A percentile compares a stretch with the other conserved stretches of the same genome.
phyloP scores from a whole-genome alignment of 352 stramenopile species.

The Pythium dissotocum region DNA sequence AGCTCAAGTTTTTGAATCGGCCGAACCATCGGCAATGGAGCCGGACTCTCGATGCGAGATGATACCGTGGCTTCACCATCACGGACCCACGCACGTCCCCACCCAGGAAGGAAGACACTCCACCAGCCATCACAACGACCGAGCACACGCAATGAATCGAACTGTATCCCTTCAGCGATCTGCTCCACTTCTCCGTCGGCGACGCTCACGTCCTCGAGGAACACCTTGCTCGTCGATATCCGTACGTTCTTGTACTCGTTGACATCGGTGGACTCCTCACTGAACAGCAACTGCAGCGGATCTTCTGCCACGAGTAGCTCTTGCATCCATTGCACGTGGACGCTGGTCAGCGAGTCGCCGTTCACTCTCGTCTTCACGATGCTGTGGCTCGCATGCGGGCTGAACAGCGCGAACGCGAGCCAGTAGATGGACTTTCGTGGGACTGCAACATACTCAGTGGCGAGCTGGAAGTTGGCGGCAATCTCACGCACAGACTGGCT shows the following conservation, averaged over 20 bases:
- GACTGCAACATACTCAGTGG: neutral
- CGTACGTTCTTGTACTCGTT: neutral
- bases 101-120: slow-evolving; percentile 7
- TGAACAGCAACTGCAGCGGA: neutral
- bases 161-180: no score
- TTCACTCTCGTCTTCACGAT: neutral
- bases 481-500: slow-evolving; percentile 6
- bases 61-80: neutral
- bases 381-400: neutral
- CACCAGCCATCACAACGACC: neutral
- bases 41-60: neutral
- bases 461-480: neutral
- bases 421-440: neutral
- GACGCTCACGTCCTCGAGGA: neutral
- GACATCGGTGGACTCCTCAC: neutral
- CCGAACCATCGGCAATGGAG: neutral
- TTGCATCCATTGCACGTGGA: neutral
- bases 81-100: slow-evolving; percentile 6
- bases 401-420: slow-evolving; percentile 5
- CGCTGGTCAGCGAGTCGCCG: neutral
- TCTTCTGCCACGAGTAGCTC: neutral
- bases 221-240: neutral
- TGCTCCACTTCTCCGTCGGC: no score
- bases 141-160: neutral
- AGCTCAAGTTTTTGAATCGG: neutral